Base-by-base conservation (phyloP, 495 filamentous ascomycete genomes). In the Neurospora terricola region DNA sequence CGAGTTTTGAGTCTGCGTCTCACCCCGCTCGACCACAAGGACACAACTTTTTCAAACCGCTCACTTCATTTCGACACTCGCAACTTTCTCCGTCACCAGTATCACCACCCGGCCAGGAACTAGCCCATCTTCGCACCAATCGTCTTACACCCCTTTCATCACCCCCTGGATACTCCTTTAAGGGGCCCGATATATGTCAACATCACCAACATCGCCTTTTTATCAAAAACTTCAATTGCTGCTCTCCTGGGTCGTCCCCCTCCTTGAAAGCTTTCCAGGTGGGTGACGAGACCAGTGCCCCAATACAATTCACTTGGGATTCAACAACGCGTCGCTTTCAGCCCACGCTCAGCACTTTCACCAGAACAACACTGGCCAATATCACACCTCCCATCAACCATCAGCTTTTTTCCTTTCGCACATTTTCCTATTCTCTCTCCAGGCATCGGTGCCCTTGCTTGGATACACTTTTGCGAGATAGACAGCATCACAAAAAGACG, bases 1-100 rank as follows among this genome's bases (percentile, higher is more conserved):
- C 54, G 27, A 66, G 7, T 66, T 66, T 66, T 66, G 54, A 66
- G 54, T 66, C 54, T 66, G 54, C 54, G 27, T 66, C 76, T 54
- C 71, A 77, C 74, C 72, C 79, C 78, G 74, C 79, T 81, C 72
- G 78, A 73, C 79, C 72, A 81, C 23, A 12, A 4, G 27, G 54
- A 70, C 39, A 38, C 62, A 40, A 39, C 72, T 73, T 73, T 76
- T 70, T 66, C 36, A 27, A 76, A 74, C 38, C 71, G 21, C 68
- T 34, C 68, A 40, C 2, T 30, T 9, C 48, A 48, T 21, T 45
- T 72, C 48, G 18, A 54, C 21, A n/a, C 36, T 69, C 45, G 73
- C 72, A 70, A 73, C 71, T 74, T 70, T 72, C 72, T 42, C 75
- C 42, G 36, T 42, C 76, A 68, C 77, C 80, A 80, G 77, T 80